Percentiles rank a stretch among this genome's conserved stretches.
phyloP scores from a whole-genome alignment of 306 rosid species.

The Dalbergia oliveri region DNA sequence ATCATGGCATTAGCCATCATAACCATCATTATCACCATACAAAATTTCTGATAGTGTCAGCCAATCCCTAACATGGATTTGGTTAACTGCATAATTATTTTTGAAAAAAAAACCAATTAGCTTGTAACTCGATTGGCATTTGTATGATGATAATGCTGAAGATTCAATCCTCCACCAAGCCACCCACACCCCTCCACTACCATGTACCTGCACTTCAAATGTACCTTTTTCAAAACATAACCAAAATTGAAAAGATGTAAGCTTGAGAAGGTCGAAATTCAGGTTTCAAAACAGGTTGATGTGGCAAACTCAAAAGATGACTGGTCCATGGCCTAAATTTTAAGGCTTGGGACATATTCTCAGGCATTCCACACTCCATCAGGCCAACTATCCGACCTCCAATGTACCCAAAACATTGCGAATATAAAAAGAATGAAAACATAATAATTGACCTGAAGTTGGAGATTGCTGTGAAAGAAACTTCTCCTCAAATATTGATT shows the following conservation, averaged over 20 bases:
- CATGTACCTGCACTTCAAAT: neutral
- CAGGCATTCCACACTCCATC: slow-evolving; percentile 1
- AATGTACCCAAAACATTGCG: neutral
- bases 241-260: neutral
- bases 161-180: neutral
- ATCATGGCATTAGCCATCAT: slow-evolving; percentile 12
- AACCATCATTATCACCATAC: slow-evolving; percentile 4
- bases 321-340: neutral
- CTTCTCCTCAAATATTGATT: slow-evolving; percentile 90
- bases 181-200: slow-evolving; percentile 29
- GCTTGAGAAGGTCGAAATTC: neutral
- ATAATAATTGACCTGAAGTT: slow-evolving; percentile 77
- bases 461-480: slow-evolving; percentile 95
- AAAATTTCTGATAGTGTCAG: neutral
- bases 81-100: neutral
- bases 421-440: slow-evolving; percentile 21
- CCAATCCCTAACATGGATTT: neutral
- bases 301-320: neutral
- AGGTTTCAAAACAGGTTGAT: neutral
- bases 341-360: neutral
- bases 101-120: neutral
- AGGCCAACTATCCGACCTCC: slow-evolving; percentile 1
- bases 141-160: neutral
- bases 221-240: neutral
- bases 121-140: neutral